Conservation (phyloP, 2,329 filamentous ascomycete species). For the Colletotrichum cereale region DNA sequence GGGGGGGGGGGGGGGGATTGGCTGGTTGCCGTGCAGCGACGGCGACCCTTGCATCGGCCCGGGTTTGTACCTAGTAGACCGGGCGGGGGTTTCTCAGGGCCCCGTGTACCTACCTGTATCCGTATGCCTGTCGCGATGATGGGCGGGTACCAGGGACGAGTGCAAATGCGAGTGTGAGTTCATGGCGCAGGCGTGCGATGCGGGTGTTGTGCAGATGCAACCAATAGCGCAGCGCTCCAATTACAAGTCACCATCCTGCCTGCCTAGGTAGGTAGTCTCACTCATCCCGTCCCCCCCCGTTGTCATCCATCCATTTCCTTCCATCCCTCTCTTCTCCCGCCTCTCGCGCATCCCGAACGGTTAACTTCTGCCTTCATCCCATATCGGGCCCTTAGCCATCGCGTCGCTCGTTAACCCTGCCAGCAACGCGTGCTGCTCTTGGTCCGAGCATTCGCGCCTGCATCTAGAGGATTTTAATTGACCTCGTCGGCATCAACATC, state of each 20-base stretch:
- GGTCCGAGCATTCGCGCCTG: not conserved
- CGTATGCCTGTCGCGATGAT: slow-evolving; percentile 8
- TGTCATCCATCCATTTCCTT: slow-evolving; percentile 21
- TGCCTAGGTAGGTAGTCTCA: slow-evolving; percentile 20
- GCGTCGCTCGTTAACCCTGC: slow-evolving; percentile 9
- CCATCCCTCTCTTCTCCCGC: slow-evolving; percentile 10
- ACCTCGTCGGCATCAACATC: not conserved
- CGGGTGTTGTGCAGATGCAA: slow-evolving; percentile 14
- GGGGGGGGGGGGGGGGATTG: slow-evolving; percentile 19
- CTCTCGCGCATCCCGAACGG: slow-evolving; percentile 16
- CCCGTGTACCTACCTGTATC: not conserved
- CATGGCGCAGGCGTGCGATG: not conserved
- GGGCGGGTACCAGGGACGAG: slow-evolving; percentile 15
- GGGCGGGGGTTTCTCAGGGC: slow-evolving; percentile 14
- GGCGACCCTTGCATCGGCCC: slow-evolving; percentile 32
- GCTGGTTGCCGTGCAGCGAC: slow-evolving; percentile 37
- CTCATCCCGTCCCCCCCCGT: slow-evolving; percentile 13
- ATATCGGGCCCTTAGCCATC: slow-evolving; percentile 6
- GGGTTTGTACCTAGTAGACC: slow-evolving; percentile 22
- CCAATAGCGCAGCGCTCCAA: slow-evolving; percentile 28
- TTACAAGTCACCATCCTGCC: slow-evolving; percentile 11
- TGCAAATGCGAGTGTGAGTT: slow-evolving; percentile 6
- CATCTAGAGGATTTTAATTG: not conserved
- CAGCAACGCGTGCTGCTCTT: not conserved
- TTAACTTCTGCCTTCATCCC: slow-evolving; percentile 16